phyloP scores from a whole-genome alignment of 2,329 filamentous ascomycete species.

The Talaromyces funiculosus region DNA sequence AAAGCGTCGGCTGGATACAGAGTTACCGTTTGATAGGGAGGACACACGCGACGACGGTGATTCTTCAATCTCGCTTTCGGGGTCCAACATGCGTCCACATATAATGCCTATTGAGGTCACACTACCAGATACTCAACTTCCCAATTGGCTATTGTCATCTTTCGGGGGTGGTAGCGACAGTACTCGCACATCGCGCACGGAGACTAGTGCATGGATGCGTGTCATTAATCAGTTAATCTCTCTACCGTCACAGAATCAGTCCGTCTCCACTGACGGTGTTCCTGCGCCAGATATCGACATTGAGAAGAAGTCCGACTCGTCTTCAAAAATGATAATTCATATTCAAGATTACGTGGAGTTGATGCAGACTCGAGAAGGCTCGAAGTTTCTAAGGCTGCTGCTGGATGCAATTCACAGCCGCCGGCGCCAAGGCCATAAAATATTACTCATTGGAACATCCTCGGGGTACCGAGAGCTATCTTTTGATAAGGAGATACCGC shows the following conservation, averaged over 20 bases:
- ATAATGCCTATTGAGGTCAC: slow-evolving; percentile 7
- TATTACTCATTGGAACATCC: slow-evolving; percentile 77
- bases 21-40: slow-evolving; percentile 44
- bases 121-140: slow-evolving; percentile 28
- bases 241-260: slow-evolving; percentile 17
- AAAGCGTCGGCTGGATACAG: not conserved
- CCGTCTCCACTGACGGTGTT: slow-evolving; percentile 13
- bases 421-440: slow-evolving; percentile 63
- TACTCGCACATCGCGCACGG: slow-evolving; percentile 5
- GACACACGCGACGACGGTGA: slow-evolving; percentile 37
- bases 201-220: slow-evolving; percentile 22
- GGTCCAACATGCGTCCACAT: not conserved
- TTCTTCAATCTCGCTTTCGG: not conserved
- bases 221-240: slow-evolving; percentile 33
- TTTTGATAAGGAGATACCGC: slow-evolving; percentile 19
- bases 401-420: slow-evolving; percentile 65
- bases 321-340: slow-evolving; percentile 61
- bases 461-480: slow-evolving; percentile 33
- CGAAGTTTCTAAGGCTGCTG: slow-evolving; percentile 63
- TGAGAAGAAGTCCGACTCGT: slow-evolving; percentile 15
- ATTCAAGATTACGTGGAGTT: slow-evolving; percentile 78
- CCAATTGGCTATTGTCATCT: slow-evolving; percentile 28
- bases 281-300: slow-evolving; percentile 13
- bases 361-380: slow-evolving; percentile 61
- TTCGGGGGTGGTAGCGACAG: slow-evolving; percentile 22